These are phyloP conservation scores for Pseudogymnoascus pannorum DNA, from an alignment of 2,329 filamentous ascomycete genomes.

Conservation along the genomic window DNA sequence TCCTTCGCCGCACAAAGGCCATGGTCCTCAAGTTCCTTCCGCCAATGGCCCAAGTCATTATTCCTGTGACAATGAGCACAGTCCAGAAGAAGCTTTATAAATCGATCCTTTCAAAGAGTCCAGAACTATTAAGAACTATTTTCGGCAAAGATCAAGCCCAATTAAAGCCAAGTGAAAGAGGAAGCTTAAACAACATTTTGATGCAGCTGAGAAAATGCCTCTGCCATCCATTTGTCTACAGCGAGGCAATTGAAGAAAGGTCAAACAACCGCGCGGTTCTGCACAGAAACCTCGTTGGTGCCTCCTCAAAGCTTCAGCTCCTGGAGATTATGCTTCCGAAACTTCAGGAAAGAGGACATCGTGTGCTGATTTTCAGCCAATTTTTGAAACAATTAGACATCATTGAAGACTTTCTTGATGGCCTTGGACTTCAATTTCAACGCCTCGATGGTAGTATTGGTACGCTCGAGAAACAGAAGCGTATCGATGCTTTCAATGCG, in stretches of 20 bases:
- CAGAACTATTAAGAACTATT: slow-evolving; percentile 79
- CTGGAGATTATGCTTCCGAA: slow-evolving; percentile 82
- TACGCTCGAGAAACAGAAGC: slow-evolving; percentile 82
- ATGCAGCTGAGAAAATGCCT: slow-evolving; percentile 93
- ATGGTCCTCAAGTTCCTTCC: slow-evolving; percentile 88
- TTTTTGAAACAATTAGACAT: slow-evolving; percentile 85
- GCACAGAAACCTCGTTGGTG: slow-evolving; percentile 80
- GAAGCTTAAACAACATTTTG: slow-evolving; percentile 85
- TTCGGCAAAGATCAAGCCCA: slow-evolving; percentile 57
- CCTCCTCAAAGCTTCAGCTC: slow-evolving; percentile 80
- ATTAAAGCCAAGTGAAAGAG: slow-evolving; percentile 62
- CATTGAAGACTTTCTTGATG: slow-evolving; percentile 81
- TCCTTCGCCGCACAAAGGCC: slow-evolving; percentile 73
- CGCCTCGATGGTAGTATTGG: slow-evolving; percentile 81
- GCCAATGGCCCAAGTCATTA: slow-evolving; percentile 87
- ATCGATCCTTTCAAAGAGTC: slow-evolving; percentile 85
- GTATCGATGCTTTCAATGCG: slow-evolving; percentile 89
- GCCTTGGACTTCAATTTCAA: slow-evolving; percentile 63
- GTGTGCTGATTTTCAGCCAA: slow-evolving; percentile 92
- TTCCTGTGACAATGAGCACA: slow-evolving; percentile 91
- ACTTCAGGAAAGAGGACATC: slow-evolving; percentile 74
- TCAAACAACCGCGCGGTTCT: slow-evolving; percentile 52
- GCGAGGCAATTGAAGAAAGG: slow-evolving; percentile 78
- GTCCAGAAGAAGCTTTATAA: slow-evolving; percentile 93
- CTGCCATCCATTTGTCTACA: slow-evolving; percentile 96